Conservation (phyloP, 306 rosid genomes). For the Aeschynomene evenia region DNA sequence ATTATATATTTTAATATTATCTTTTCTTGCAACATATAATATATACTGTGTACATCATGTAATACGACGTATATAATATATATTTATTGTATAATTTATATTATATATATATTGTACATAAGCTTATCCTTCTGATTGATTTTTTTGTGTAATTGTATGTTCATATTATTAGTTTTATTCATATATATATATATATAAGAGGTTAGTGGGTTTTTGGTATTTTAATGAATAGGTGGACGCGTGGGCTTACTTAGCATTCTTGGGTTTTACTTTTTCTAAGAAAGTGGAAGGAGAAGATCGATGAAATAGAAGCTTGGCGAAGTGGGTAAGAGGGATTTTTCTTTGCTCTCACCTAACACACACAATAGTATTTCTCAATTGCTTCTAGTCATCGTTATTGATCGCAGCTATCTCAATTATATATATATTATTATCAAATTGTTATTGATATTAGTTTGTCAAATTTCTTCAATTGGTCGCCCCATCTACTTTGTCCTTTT, state of each 20-base stretch:
- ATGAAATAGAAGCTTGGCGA: constrained; percentile 6
- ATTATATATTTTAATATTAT: no score
- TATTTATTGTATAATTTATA: no score
- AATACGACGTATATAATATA: no score
- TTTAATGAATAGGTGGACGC: constrained; percentile 20
- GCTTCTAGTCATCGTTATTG: constrained; percentile 42
- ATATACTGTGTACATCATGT: no score
- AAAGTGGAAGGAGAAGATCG: neutral
- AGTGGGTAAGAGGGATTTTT: constrained; percentile 43
- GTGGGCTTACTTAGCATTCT: constrained; percentile 37
- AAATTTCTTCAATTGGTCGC: constrained; percentile 20
- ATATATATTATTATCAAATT: neutral
- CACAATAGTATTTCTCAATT: constrained; percentile 42
- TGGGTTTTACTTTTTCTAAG: constrained; percentile 1
- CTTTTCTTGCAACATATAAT: no score
- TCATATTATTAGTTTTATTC: no score
- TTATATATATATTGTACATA: no score
- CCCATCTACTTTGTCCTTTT: constrained; percentile 23
- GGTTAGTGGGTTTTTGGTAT: constrained; percentile 9
- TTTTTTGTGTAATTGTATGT: no score
- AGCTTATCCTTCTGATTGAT: no score
- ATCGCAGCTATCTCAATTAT: neutral
- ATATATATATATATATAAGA: no score
- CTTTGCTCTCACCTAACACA: constrained; percentile 55
- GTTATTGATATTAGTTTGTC: neutral